Percentiles rank a stretch among this genome's conserved stretches.
These are phyloP conservation scores for Forsythia viridissima DNA, from an alignment of 257 asterid species.

Conservation along the genomic window DNA sequence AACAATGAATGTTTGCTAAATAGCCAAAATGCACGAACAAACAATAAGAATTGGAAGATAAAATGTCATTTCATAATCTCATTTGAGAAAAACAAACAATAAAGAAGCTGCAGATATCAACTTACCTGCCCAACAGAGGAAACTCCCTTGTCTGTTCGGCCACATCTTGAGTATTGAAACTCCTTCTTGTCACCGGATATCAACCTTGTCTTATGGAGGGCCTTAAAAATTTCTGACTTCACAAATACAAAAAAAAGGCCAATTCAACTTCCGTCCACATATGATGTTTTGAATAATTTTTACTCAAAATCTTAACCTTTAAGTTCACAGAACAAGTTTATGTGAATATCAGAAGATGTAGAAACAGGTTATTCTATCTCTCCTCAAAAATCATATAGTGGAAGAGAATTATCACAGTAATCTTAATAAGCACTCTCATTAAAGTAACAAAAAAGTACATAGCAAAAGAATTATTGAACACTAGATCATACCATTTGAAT, in stretches of 20 bases:
- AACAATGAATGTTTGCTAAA: slow-evolving; percentile 9
- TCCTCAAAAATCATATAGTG: background rate
- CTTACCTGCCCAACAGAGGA: slow-evolving; percentile 97
- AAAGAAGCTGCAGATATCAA: slow-evolving; percentile 19
- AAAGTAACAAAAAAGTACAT: background rate
- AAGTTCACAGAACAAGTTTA: slow-evolving; percentile 5
- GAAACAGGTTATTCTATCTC: slow-evolving; percentile 17
- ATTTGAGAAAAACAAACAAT: slow-evolving; percentile 13
- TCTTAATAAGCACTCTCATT: slow-evolving; percentile 10
- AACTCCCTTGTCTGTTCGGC: slow-evolving; percentile 98
- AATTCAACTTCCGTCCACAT: slow-evolving; percentile 14
- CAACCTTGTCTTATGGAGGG: slow-evolving; percentile 75
- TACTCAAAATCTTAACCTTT: slow-evolving; percentile 6
- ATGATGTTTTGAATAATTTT: background rate
- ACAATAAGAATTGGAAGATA: slow-evolving; percentile 3
- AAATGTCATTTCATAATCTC: slow-evolving; percentile 10
- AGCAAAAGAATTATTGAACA: slow-evolving; percentile 12
- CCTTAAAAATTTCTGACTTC: slow-evolving; percentile 92
- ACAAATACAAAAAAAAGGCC: slow-evolving; percentile 20
- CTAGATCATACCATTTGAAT: slow-evolving; percentile 13
- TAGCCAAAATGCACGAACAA: slow-evolving; percentile 3
- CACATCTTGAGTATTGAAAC: slow-evolving; percentile 86
- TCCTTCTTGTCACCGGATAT: slow-evolving; percentile 81
- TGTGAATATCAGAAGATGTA: slow-evolving; percentile 3
- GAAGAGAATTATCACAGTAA: slow-evolving; percentile 6